phyloP scores from a whole-genome alignment of 805 yeast species.

The Pachysolen tannophilus region DNA sequence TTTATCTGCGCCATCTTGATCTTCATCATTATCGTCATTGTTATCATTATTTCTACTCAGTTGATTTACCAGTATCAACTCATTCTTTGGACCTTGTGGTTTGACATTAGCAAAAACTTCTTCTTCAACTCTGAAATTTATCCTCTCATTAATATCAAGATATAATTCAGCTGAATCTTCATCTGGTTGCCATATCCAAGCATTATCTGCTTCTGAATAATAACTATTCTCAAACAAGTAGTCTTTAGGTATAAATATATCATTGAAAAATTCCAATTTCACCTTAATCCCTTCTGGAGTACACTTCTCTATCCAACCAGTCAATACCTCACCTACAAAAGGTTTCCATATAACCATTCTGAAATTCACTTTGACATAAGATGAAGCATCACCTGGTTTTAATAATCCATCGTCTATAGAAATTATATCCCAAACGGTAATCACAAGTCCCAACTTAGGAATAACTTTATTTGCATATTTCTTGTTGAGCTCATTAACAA shows the following conservation, averaged over 20 bases:
- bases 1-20: constrained; percentile 18
- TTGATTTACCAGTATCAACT: constrained; percentile 23
- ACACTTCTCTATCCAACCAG: constrained; percentile 91
- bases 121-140: constrained; percentile 85
- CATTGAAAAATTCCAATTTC: constrained; percentile 83
- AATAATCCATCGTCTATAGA: constrained; percentile 83
- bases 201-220: constrained; percentile 59
- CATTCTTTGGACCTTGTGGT: constrained; percentile 62
- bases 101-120: constrained; percentile 79
- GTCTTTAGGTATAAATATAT: constrained; percentile 79
- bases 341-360: constrained; percentile 85
- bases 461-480: constrained; percentile 85
- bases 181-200: constrained; percentile 87
- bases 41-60: constrained; percentile 2
- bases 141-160: constrained; percentile 84
- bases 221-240: constrained; percentile 58
- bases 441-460: constrained; percentile 75
- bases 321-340: constrained; percentile 84
- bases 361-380: constrained; percentile 67
- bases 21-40: no score
- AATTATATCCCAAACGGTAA: constrained; percentile 77
- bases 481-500: constrained; percentile 71
- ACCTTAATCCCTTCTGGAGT: constrained; percentile 81
- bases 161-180: constrained; percentile 71
- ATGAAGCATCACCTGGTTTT: constrained; percentile 92